Percentiles rank a stretch among this genome's conserved stretches.
These are phyloP conservation scores for Aspergillus sojae DNA, from an alignment of 2,329 filamentous ascomycete genomes.

Conservation along the genomic window DNA sequence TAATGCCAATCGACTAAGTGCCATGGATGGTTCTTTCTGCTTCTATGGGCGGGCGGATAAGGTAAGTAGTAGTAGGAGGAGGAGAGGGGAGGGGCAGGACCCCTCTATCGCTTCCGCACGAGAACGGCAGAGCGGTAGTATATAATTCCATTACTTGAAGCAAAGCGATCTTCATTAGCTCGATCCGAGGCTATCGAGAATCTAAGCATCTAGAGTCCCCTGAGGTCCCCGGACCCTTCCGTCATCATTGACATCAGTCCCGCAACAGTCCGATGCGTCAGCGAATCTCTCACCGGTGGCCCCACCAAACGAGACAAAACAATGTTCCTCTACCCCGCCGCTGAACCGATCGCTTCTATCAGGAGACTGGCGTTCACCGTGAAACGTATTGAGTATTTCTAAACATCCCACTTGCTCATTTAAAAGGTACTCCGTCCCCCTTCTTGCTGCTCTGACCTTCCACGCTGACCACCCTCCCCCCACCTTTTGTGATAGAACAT, in stretches of 20 bases:
- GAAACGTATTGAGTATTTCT: conserved; percentile 22
- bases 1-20: not conserved
- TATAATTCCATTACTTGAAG: conserved; percentile 18
- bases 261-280: conserved; percentile 42
- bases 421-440: conserved; percentile 15
- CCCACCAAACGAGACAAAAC: conserved; percentile 28
- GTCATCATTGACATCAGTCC: conserved; percentile 44
- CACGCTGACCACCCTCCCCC: conserved; percentile 4
- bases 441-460: conserved; percentile 9
- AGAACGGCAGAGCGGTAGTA: conserved; percentile 20
- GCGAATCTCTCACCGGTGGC: conserved; percentile 29
- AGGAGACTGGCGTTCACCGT: conserved; percentile 25
- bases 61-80: not conserved
- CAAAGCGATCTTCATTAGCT: conserved; percentile 7
- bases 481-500: conserved; percentile 14
- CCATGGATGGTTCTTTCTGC: not conserved
- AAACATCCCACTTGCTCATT: conserved; percentile 8
- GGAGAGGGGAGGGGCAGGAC: not conserved
- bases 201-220: conserved; percentile 21
- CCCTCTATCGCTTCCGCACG: not conserved
- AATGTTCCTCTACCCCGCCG: conserved; percentile 26
- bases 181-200: conserved; percentile 29
- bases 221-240: conserved; percentile 33
- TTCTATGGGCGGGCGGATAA: not conserved
- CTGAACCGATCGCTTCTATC: conserved; percentile 14